Evolutionary conservation across 768 basidiomycete genomes (phyloP), one percentile per base, ranked within the genome.

Genomic region (Chalciporus pseudorubinellus): DNA sequence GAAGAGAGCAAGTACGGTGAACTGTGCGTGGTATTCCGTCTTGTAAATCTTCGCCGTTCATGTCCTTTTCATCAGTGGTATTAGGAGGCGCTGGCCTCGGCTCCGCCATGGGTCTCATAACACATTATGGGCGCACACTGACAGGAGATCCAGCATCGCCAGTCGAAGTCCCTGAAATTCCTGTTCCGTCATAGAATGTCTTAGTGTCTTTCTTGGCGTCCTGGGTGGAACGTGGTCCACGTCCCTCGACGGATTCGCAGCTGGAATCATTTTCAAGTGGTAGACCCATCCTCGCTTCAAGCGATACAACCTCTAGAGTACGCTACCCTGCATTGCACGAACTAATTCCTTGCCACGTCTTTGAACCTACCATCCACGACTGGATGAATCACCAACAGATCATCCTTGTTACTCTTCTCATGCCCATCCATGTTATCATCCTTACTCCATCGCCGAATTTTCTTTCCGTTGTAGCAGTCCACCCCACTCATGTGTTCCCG

Each of bases 401-500:
- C 79, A 11, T 75, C 72, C 20, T 72, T 73, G 24, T 67, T 50
- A 21, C 61, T 57, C 48, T 51, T 53, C 51, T 48, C 47, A 10
- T 29, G 31, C 16, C n/a, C 48, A 39, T 53, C 39, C 55, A 56
- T 18, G 31, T 42, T 52, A 61, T 55, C 28, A 36, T 12, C 43
- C 46, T 58, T 57, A 38, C 59, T 45, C 41, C 76, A 77, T 55
- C 61, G 70, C 36, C 80, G 69, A 29, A 72, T 69, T 44, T 68
- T 70, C 47, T 70, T 59, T 36, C 88, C 88, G 59, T 90, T 84
- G 63, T 82, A 88, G 40, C 77, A 77, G 64, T 95, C 92, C 0
- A 94, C 83, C 7, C 61, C 63, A 56, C 79, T 83, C 91, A 94
- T 91, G 61, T 92, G 84, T 65, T 92, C 88, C 36, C 77, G 74